Evolutionary conservation across 805 yeast species (phyloP), one percentile per base, ranked within the genome.

Genomic region (Wickerhamiella shivajii): DNA sequence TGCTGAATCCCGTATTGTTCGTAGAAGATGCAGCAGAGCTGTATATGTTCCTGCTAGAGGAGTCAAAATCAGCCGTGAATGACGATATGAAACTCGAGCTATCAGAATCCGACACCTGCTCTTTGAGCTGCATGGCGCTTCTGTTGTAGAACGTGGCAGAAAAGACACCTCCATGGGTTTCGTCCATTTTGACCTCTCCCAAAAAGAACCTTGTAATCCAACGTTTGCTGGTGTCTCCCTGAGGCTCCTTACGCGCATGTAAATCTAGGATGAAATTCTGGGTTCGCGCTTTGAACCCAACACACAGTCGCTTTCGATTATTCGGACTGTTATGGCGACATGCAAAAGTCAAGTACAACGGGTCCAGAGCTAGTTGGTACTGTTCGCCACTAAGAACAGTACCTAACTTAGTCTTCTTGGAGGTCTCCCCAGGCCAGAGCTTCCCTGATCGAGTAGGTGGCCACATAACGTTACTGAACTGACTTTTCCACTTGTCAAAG

Each of bases 401-500:
- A 0, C 92, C 78, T 47, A 85, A 77, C 52, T 81, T 84, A 14
- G 53, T 47, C 35, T 49, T 51, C 20, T 40, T 27, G 34, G 63
- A 63, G 5, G 56, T 49, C 15, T 69, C 33, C 2, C 48, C 51
- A 11, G 54, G 56, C 59, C 81, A 87, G 16, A 90, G 49, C 1
- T 57, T 53, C 0, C 97, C 96, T 29, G 69, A 64, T 33, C 92
- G 66, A 11, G 83, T 67, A 0, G 97, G 94, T 14, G 85, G 60
- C 33, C 83, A 71, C 44, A 77, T 63, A 36, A 76, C 74, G 17
- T 87, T 76, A n/a, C 76, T 67, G 53, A 87, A 87, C 43, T 79
- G 66, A 21, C 57, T 56, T 93, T 95, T 85, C 97, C 97, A 90
- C 4, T 54, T 50, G 47, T 71, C 73, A 57, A 90, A 84, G 39